Evolutionary conservation across 2,329 filamentous ascomycete genomes (phyloP).

Genomic region (Ophiognomonia clavigignenti-juglandacearum): DNA sequence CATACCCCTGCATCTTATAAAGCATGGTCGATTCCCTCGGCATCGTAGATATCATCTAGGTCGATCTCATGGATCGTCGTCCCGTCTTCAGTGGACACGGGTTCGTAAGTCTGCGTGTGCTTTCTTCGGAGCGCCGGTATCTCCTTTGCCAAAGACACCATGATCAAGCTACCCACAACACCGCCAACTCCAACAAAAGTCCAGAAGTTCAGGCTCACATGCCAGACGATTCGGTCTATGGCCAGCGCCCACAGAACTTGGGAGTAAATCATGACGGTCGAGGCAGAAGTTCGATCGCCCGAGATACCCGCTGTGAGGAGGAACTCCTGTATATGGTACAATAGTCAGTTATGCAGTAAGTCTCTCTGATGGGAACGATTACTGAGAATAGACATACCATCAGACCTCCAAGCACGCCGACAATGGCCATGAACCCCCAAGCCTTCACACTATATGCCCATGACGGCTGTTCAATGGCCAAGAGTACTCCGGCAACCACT

Average conservation of each 20-base stretch:
- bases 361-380: neutral
- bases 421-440: conserved; percentile 62
- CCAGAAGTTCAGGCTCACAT: conserved; percentile 7
- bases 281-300: conserved; percentile 60
- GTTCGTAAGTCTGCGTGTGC: neutral
- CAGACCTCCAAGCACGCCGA: conserved; percentile 71
- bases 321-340: conserved; percentile 50
- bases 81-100: neutral
- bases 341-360: neutral
- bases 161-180: conserved; percentile 2
- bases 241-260: conserved; percentile 49
- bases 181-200: conserved; percentile 1
- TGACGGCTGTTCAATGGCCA: conserved; percentile 37
- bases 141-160: conserved; percentile 11
- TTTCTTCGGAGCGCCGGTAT: neutral
- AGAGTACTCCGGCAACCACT: neutral
- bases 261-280: conserved; percentile 54
- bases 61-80: neutral
- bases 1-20: too few species aligned
- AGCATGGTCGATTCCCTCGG: too few species aligned
- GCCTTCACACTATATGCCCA: conserved; percentile 40
- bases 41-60: conserved; percentile 3
- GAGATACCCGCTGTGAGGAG: conserved; percentile 73
- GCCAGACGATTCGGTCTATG: conserved; percentile 27
- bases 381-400: conserved; percentile 48